Evolutionary conservation across 257 asterid species (phyloP), one percentile per base, ranked within the genome.

Genomic region (Solanum chiquidenum): DNA sequence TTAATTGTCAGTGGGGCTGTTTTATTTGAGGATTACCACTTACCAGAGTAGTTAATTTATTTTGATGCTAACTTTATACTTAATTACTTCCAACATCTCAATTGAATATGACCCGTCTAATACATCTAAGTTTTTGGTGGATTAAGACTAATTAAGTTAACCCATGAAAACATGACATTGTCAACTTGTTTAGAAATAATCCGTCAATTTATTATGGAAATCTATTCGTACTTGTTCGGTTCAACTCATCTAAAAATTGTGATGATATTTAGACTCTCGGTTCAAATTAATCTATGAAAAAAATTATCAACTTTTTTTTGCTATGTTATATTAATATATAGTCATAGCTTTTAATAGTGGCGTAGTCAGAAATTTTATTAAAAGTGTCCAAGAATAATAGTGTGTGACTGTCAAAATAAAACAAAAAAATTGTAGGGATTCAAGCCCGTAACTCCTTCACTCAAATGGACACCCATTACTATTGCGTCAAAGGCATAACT

Each of bases 271-370:
- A 62, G 64, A 55, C 10, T 55, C 4, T 55, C 52, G 5, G 2
- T 62, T 62, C 31, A 23, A 11, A 62, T 62, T n/a, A 62, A 62
- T 9, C 5, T 5, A 62, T 62, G 6, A 23, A 62, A 62, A 9
- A 9, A 4, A 0, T 5, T 5, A 1, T n/a, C 3, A 10, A 4
- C 11, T 25, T 66, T 25, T 64, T 25, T 11, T 25, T 11, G 7
- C 34, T 11, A 64, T 25, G 18, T 25, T 25, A 12, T 11, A 44
- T 44, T 44, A 35, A 35, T 35, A 25, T 66, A 23, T 23, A 9
- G 6, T 62, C 12, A 62, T 23, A 62, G 2, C 25, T 55, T 55
- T 21, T 55, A 55, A 55, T 44, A 44, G 16, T 44, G 38, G 38
- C 12, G 52, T 44, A 44, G 52, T 12, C 52, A 44, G 6, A 44